Base-by-base conservation (phyloP, 305 asterid species). In the Withania somnifera region DNA sequence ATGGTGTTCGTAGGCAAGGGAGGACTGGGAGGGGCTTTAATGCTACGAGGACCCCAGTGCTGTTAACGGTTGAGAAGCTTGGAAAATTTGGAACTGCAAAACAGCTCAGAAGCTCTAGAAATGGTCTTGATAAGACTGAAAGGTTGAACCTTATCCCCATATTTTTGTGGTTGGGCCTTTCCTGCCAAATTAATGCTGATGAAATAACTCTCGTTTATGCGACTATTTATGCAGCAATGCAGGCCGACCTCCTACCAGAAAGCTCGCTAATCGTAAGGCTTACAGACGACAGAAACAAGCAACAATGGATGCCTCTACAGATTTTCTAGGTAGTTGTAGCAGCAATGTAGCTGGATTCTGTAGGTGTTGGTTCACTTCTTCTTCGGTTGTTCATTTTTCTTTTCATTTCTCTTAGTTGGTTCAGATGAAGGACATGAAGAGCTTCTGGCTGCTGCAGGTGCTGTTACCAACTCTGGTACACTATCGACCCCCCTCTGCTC, bases 361-460 rank as follows among this genome's bases (percentile, higher is more conserved):
- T 80, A 54, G 28, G 47, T 47, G 52, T 45, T 6, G 52, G n/a
- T 38, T 42, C 36, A 58, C 14, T 15, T 17, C 38, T 67, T 28
- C 56, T 80, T 81, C 81, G 51, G 51, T 86, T 78, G 60, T 79
- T 87, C 32, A 6, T 84, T 83, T 73, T 56, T 83, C 77, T 75
- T 64, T 52, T 69, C 68, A 81, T 52, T 5, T 67, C 47, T 32
- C 14, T 34, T 91, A 91, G 94, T 89, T 90, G 92, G 93, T 81
- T 91, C 92, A 61, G 96, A 89, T 88, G 93, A 91, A 89, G 99
- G 98, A 82, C 96, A 89, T 80, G 97, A 95, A 83, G 98, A 91
- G 90, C 98, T 95, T 80, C 88, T 92, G 89, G 95, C 97, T 87
- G 96, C 99, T 67, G 92, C 96, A 86, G 93, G 92, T 87, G 92